Conservation (phyloP, 768 basidiomycete species). For the Terana coerulea region DNA sequence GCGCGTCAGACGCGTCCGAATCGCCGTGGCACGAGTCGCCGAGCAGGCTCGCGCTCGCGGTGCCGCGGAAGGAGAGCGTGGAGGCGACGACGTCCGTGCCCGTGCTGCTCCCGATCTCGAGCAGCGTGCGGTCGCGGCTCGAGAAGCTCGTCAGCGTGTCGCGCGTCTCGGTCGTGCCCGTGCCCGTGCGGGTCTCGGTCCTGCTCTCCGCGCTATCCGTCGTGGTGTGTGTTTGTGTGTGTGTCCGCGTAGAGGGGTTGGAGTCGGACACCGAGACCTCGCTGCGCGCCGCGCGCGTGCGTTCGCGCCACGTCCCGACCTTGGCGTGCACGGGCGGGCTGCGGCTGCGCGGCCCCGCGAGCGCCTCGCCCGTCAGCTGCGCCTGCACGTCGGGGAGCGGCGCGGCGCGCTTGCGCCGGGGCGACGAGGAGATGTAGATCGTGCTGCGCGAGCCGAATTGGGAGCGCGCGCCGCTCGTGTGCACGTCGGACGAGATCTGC, state of each 20-base stretch:
- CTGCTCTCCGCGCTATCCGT: too few species aligned
- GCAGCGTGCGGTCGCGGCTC: not conserved
- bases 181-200: not conserved
- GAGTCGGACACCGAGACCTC: not conserved
- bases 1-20: not conserved
- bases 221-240: too few species aligned
- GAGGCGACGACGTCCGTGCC: slow-evolving; percentile 12
- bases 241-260: too few species aligned
- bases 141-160: not conserved
- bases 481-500: not conserved
- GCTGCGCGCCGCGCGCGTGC: slow-evolving; percentile 1
- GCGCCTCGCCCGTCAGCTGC: not conserved
- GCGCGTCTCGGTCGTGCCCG: not conserved
- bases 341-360: not conserved
- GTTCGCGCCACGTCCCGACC: not conserved
- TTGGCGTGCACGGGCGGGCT: not conserved
- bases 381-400: not conserved
- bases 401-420: not conserved
- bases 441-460: not conserved
- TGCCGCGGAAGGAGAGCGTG: slow-evolving; percentile 2
- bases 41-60: slow-evolving; percentile 1
- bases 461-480: too few species aligned
- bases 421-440: slow-evolving; percentile 2
- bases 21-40: slow-evolving; percentile 8
- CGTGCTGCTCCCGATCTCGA: slow-evolving; percentile 8